phyloP scores from a whole-genome alignment of 768 basidiomycete species.

The Tylopilus rubrobrunneus region DNA sequence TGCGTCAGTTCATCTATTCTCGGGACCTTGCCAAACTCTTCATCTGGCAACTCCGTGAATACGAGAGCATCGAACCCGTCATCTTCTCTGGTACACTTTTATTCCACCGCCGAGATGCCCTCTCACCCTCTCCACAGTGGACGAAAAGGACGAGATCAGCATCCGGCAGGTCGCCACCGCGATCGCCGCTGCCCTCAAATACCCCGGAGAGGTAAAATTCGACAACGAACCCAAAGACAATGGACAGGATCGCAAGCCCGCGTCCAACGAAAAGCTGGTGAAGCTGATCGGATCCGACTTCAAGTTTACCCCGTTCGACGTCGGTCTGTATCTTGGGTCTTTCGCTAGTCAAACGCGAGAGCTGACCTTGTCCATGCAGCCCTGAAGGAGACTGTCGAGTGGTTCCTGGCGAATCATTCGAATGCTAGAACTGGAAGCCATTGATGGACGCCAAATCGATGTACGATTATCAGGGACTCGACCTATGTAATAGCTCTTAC shows the following conservation, averaged over 20 bases:
- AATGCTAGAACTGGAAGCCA: constrained; percentile 56
- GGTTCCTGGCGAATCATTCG: constrained; percentile 84
- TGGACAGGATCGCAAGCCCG: constrained; percentile 95
- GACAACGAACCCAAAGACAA: constrained; percentile 67
- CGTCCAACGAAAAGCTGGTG: constrained; percentile 85
- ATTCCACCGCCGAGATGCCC: not conserved
- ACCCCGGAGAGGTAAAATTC: constrained; percentile 74
- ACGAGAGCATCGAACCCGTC: constrained; percentile 88
- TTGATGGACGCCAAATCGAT: constrained; percentile 8
- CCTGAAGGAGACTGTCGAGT: constrained; percentile 71
- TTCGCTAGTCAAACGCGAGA: not conserved
- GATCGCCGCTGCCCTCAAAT: constrained; percentile 81
- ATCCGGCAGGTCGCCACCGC: constrained; percentile 88
- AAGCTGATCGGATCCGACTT: constrained; percentile 68
- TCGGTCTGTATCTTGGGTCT: constrained; percentile 45
- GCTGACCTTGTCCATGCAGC: constrained; percentile 40
- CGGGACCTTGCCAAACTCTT: constrained; percentile 91
- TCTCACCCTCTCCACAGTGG: constrained; percentile 46
- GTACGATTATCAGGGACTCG: not conserved
- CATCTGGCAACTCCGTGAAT: constrained; percentile 89
- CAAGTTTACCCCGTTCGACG: constrained; percentile 87
- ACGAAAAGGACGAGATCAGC: constrained; percentile 90
- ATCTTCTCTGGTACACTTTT: constrained; percentile 72
- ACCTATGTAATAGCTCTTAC: not conserved
- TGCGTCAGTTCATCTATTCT: constrained; percentile 99